phyloP scores from a whole-genome alignment of 2,329 filamentous ascomycete genomes.

The Fusarium scirpi region DNA sequence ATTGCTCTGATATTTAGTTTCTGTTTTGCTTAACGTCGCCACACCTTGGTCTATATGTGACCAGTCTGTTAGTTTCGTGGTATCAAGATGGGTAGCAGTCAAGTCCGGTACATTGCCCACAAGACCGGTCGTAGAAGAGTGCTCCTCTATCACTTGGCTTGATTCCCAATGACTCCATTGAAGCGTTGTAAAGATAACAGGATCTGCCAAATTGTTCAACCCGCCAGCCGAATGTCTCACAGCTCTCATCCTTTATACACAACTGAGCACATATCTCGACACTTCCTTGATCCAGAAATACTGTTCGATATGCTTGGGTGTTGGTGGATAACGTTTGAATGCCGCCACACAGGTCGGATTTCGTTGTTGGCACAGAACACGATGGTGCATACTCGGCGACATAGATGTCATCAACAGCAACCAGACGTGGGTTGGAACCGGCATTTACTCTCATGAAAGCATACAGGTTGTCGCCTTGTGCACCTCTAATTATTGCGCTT shows the following conservation, averaged over 20 bases:
- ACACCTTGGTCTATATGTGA: not conserved
- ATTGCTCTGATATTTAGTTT: not conserved
- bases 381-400: slow-evolving; percentile 5
- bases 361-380: not conserved
- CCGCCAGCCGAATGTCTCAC: not conserved
- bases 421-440: not conserved
- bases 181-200: not conserved
- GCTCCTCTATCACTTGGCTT: not conserved
- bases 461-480: not conserved
- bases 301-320: not conserved
- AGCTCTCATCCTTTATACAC: slow-evolving; percentile 6
- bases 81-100: not conserved
- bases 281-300: not conserved
- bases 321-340: not conserved
- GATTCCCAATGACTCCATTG: not conserved
- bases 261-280: slow-evolving; percentile 3
- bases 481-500: not conserved
- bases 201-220: not conserved
- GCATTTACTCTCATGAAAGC: not conserved
- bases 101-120: slow-evolving; percentile 2
- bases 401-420: slow-evolving; percentile 13
- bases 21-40: not conserved
- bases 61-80: not conserved
- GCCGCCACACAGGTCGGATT: not conserved
- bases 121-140: slow-evolving; percentile 7